These are phyloP conservation scores for Coniochaeta pulveracea DNA, from an alignment of 2,329 filamentous ascomycete species.

Conservation along the genomic window DNA sequence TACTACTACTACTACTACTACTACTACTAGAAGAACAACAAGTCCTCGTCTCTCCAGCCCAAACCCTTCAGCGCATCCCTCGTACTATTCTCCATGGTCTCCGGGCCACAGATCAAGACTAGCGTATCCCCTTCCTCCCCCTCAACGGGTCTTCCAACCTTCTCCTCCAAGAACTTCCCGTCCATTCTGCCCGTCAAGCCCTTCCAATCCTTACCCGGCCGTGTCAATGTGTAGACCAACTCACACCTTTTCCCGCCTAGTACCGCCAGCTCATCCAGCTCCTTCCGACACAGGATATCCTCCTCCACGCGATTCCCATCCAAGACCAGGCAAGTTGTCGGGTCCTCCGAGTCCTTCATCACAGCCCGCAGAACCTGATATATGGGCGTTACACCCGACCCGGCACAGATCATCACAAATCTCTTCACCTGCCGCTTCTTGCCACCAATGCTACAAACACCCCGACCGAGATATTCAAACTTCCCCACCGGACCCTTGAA, in stretches of 20 bases:
- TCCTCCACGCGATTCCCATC: constrained; percentile 67
- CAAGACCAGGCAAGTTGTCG: constrained; percentile 60
- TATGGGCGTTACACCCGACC: constrained; percentile 87
- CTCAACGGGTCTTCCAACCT: constrained; percentile 31
- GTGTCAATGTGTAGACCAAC: constrained; percentile 59
- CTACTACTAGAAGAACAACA: constrained; percentile 77
- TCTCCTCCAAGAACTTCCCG: constrained; percentile 46
- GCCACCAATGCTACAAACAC: constrained; percentile 49
- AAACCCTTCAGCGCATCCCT: constrained; percentile 38
- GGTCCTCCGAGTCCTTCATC: constrained; percentile 50
- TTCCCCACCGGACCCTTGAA: constrained; percentile 84
- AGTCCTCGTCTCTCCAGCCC: constrained; percentile 62
- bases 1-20: too few relatives aligned
- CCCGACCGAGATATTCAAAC: constrained; percentile 65
- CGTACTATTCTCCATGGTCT: constrained; percentile 58
- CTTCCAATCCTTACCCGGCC: constrained; percentile 51
- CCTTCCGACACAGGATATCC: constrained; percentile 70
- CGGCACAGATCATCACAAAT: constrained; percentile 81
- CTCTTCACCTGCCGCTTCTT: constrained; percentile 44
- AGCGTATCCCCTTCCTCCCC: constrained; percentile 36
- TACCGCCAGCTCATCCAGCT: constrained; percentile 54
- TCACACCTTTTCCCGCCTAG: constrained; percentile 45
- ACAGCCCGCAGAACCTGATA: constrained; percentile 73
- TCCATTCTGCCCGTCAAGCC: constrained; percentile 60
- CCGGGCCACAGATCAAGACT: constrained; percentile 72